These are phyloP conservation scores for Colletotrichum musicola DNA, from an alignment of 2,329 filamentous ascomycete species.

Conservation along the genomic window DNA sequence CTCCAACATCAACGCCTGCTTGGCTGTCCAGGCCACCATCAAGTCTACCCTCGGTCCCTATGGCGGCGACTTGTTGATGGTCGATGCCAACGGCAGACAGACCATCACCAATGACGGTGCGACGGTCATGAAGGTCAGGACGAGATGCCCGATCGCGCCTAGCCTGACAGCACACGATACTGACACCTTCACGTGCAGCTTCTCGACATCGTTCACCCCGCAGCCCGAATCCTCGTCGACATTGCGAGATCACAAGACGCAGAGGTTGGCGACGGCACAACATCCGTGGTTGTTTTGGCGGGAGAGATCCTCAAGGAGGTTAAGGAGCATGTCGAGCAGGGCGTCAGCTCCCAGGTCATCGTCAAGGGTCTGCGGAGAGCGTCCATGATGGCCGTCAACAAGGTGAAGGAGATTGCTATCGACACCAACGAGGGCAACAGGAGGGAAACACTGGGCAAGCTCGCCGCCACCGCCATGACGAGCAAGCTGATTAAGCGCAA, in stretches of 20 bases:
- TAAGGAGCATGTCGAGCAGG: conserved; percentile 95
- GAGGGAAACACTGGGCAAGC: conserved; percentile 87
- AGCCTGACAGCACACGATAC: neutral
- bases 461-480: conserved; percentile 97
- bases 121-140: conserved; percentile 93
- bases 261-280: conserved; percentile 98
- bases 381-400: conserved; percentile 93
- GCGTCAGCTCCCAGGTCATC: conserved; percentile 96
- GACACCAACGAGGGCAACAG: conserved; percentile 85
- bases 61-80: conserved; percentile 94
- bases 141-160: neutral
- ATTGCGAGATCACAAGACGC: conserved; percentile 99
- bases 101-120: conserved; percentile 99
- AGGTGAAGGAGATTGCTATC: conserved; percentile 97
- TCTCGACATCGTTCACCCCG: conserved; percentile 97
- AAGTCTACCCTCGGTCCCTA: conserved; percentile 97
- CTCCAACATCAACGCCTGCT: conserved; percentile 98
- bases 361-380: conserved; percentile 95
- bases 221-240: conserved; percentile 95
- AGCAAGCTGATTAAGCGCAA: conserved; percentile 99
- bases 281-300: conserved; percentile 96
- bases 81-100: conserved; percentile 94
- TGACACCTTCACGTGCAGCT: conserved; percentile 66
- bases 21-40: conserved; percentile 95
- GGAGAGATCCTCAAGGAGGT: conserved; percentile 98